Evolutionary conservation across 169 alveolate genomes (phyloP), one percentile per base, ranked within the genome.

Genomic region (Plasmodium chabaudi): DNA sequence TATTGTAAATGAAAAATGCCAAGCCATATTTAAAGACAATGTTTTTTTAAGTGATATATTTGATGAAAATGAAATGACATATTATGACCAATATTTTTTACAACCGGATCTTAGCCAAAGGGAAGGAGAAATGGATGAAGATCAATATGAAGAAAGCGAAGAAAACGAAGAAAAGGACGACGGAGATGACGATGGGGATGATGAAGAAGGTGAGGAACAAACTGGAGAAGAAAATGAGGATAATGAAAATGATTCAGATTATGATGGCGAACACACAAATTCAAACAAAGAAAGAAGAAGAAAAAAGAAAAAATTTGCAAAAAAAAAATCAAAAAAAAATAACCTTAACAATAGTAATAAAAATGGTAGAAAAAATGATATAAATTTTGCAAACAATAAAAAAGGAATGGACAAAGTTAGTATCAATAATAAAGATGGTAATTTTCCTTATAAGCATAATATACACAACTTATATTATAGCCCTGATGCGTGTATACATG

Each of bases 401-500:
- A 69, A 53, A 69, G 15, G 6, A 49, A 49, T 9, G 12, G 51
- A 12, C 10, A 69, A 69, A 47, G 19, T 23, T 57, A 9, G 59
- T 51, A 15, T 25, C 21, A 34, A 42, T 25, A 61, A 69, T 34
- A 59, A 82, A 47, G 23, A 82, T 19, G 84, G 10, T n/a, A 39
- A 68, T 82, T 15, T 68, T 23, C 84, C 49, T 12, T 63, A 42
- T 59, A 61, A 47, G 69, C 86, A 82, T 42, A 34, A 47, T 47
- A 55, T 49, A 23, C n/a, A 21, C 51, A 68, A 82, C 27, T 55
- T 86, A 9, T 69, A 69, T 53, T 86, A 86, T 59, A 53, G 59
- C 21, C 51, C 87, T 17, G 91, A 86, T 59, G 91, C 91, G 5
- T 86, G 87, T 39, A 53, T 70, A 23, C 87, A 86, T 70, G 86